phyloP scores from a whole-genome alignment of 2,329 filamentous ascomycete species.

The Corynespora cassiicola region DNA sequence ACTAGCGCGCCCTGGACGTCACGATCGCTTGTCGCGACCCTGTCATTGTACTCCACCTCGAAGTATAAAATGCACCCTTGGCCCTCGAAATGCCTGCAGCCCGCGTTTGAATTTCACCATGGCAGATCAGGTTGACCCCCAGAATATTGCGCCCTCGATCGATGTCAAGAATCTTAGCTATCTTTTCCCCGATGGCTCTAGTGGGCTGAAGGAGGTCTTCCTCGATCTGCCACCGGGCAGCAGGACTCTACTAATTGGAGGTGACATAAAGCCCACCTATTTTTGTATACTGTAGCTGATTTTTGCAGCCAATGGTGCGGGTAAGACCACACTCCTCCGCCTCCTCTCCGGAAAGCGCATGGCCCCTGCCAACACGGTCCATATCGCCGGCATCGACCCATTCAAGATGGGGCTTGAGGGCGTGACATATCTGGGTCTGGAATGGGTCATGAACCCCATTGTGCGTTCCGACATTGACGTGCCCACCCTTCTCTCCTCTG shows the following conservation, averaged over 20 bases:
- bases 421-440: constrained; percentile 94
- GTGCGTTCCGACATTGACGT: constrained; percentile 96
- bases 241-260: constrained; percentile 90
- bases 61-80: no score
- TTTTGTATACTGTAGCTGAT: constrained; percentile 13
- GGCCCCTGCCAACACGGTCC: constrained; percentile 76
- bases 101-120: no score
- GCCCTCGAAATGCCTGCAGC: no score
- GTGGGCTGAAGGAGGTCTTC: constrained; percentile 76
- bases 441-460: constrained; percentile 98
- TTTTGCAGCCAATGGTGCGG: constrained; percentile 81
- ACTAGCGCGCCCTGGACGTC: no score
- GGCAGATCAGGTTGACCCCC: constrained; percentile 22
- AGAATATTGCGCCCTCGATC: constrained; percentile 64
- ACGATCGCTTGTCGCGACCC: no score
- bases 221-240: constrained; percentile 82
- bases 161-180: constrained; percentile 80
- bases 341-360: constrained; percentile 95
- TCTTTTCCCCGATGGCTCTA: constrained; percentile 83
- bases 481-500: constrained; percentile 78
- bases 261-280: constrained; percentile 46
- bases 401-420: constrained; percentile 91
- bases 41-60: no score
- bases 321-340: constrained; percentile 94
- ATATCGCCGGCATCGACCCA: constrained; percentile 83